Evolutionary conservation across 1,284 basidiomycete species (phyloP).

Genomic region (Violaceomyces palustris): DNA sequence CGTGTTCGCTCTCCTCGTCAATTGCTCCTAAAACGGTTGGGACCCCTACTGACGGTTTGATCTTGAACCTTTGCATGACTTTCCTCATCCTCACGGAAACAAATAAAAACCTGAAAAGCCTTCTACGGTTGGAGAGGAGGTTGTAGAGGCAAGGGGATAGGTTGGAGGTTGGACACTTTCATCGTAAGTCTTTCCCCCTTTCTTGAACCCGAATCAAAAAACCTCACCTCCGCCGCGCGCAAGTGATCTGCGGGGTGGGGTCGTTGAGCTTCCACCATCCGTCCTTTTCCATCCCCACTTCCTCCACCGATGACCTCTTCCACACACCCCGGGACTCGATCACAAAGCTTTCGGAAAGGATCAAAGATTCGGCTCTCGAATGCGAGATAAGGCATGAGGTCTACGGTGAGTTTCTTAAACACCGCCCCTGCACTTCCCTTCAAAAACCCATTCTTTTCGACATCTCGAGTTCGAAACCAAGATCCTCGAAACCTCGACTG

Average conservation of each 20-base stretch:
- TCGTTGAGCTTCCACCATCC: too few species aligned
- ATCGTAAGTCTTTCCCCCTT: constrained; percentile 53
- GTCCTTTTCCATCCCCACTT: too few species aligned
- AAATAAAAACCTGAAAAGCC: constrained; percentile 51
- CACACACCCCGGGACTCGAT: too few species aligned
- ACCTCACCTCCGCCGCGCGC: neutral
- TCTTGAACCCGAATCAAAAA: neutral
- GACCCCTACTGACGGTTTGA: too few species aligned
- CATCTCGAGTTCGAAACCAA: too few species aligned
- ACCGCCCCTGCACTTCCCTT: too few species aligned
- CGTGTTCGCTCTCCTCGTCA: too few species aligned
- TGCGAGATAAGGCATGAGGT: constrained; percentile 78
- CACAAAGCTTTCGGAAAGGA: constrained; percentile 56
- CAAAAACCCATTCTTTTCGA: too few species aligned
- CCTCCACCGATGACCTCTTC: too few species aligned
- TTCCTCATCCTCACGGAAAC: neutral
- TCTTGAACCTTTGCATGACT: neutral
- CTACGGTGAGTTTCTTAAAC: too few species aligned
- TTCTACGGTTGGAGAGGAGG: constrained; percentile 82
- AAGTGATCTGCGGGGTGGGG: neutral
- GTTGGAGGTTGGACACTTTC: constrained; percentile 78
- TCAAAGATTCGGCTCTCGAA: constrained; percentile 63
- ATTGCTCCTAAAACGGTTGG: neutral
- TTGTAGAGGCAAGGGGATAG: constrained; percentile 71
- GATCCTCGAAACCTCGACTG: too few species aligned